A percentile compares a stretch with the other conserved stretches of the same genome.
Evolutionary conservation across 208 protist species (phyloP).

Genomic region (Crithidia expoeki): DNA sequence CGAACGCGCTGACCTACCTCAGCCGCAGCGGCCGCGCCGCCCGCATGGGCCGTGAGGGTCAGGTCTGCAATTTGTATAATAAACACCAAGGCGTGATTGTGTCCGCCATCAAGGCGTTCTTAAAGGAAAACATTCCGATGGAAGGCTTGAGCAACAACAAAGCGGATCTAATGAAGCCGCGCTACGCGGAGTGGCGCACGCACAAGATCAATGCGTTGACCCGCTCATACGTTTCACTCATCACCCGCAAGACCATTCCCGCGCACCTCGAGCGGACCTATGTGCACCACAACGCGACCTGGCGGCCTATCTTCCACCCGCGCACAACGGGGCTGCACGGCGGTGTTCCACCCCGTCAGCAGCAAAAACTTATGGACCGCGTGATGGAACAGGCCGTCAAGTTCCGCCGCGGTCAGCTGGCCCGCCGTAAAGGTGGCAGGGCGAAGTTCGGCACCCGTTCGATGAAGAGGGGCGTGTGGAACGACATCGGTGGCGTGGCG

Average conservation of each 20-base stretch:
- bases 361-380: conserved; percentile 78
- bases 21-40: conserved; percentile 72
- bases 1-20: conserved; percentile 78
- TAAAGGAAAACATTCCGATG: conserved; percentile 53
- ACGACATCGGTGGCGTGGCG: conserved; percentile 69
- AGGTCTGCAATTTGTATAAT: conserved; percentile 74
- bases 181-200: conserved; percentile 81
- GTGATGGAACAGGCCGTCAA: conserved; percentile 65
- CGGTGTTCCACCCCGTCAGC: conserved; percentile 72
- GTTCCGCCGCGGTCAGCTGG: conserved; percentile 67
- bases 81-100: conserved; percentile 83
- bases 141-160: conserved; percentile 75
- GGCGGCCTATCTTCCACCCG: conserved; percentile 77
- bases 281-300: conserved; percentile 83
- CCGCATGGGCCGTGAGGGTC: conserved; percentile 74
- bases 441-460: conserved; percentile 73
- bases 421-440: conserved; percentile 73
- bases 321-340: conserved; percentile 59
- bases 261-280: conserved; percentile 82
- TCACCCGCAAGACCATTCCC: conserved; percentile 83
- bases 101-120: conserved; percentile 62
- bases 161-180: conserved; percentile 66
- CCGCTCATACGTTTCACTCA: conserved; percentile 81
- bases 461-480: conserved; percentile 72
- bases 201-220: conserved; percentile 79